Evolutionary conservation across 2,329 filamentous ascomycete genomes (phyloP).

Genomic region (Daldinia eschscholtzii): DNA sequence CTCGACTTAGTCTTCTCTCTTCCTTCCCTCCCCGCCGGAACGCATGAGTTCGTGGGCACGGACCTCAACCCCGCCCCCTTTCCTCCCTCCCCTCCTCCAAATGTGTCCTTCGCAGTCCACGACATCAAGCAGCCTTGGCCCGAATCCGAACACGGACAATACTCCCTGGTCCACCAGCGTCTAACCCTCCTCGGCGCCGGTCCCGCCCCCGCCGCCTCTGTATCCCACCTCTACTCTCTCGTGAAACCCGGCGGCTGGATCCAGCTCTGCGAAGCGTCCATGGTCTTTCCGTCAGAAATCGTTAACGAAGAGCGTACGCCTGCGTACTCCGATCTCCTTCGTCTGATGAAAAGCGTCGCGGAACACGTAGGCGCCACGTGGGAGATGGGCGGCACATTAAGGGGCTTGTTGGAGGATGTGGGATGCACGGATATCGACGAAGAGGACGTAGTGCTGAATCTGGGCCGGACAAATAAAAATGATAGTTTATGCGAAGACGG

Average conservation of each 20-base stretch:
- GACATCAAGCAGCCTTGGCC: slow-evolving; percentile 7
- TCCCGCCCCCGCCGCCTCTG: background rate
- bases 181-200: slow-evolving; percentile 2
- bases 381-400: background rate
- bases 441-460: slow-evolving; percentile 3
- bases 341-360: background rate
- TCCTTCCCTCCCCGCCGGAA: background rate
- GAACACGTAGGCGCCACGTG: background rate
- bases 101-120: slow-evolving; percentile 1
- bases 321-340: background rate
- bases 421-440: background rate
- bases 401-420: background rate
- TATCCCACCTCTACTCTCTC: background rate
- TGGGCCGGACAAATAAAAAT: background rate
- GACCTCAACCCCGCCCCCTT: slow-evolving; percentile 7
- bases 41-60: slow-evolving; percentile 6
- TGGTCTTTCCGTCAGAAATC: slow-evolving; percentile 1
- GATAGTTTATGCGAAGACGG: background rate
- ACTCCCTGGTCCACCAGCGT: background rate
- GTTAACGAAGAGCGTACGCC: background rate
- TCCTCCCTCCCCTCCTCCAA: slow-evolving; percentile 1
- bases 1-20: slow-evolving; percentile 6
- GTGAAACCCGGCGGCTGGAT: slow-evolving; percentile 5
- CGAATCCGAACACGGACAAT: background rate
- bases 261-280: slow-evolving; percentile 5